Evolutionary conservation across 2,329 filamentous ascomycete species (phyloP).

Genomic region (Fusarium cyanostomum): DNA sequence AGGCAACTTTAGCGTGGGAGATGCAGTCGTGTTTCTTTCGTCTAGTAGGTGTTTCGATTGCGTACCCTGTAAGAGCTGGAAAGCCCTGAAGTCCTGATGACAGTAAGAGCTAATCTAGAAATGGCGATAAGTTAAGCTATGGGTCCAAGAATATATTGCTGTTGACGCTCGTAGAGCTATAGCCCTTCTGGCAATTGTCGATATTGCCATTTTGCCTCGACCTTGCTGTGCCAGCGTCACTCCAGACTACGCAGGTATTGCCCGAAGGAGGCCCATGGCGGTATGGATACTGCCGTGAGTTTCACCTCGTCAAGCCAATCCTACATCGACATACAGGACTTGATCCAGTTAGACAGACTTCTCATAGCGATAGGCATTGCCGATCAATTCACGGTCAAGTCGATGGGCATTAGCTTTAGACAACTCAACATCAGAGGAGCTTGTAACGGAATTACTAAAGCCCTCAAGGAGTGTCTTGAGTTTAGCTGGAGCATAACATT

Average conservation of each 20-base stretch:
- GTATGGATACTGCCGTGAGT: not conserved
- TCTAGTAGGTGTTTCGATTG: not conserved
- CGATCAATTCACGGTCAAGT: not conserved
- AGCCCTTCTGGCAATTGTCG: too few species aligned
- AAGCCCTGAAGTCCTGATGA: not conserved
- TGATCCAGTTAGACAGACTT: not conserved
- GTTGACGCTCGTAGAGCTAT: too few species aligned
- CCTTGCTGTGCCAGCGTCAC: too few species aligned
- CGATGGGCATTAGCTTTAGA: not conserved
- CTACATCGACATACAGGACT: not conserved
- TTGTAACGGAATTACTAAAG: not conserved
- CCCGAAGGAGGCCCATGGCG: not conserved
- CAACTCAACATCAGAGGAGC: not conserved
- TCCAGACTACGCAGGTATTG: not conserved
- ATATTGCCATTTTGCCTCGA: too few species aligned
- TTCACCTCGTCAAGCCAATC: not conserved
- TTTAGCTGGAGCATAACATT: not conserved
- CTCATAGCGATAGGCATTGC: not conserved
- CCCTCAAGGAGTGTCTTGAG: not conserved
- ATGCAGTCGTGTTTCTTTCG: not conserved
- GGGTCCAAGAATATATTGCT: not conserved
- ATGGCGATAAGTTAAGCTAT: too few species aligned
- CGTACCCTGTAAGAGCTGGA: not conserved
- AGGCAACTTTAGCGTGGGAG: not conserved
- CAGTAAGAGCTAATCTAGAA: too few species aligned